phyloP scores from a whole-genome alignment of 1,284 basidiomycete genomes.

The Veloboletus limbatus region DNA sequence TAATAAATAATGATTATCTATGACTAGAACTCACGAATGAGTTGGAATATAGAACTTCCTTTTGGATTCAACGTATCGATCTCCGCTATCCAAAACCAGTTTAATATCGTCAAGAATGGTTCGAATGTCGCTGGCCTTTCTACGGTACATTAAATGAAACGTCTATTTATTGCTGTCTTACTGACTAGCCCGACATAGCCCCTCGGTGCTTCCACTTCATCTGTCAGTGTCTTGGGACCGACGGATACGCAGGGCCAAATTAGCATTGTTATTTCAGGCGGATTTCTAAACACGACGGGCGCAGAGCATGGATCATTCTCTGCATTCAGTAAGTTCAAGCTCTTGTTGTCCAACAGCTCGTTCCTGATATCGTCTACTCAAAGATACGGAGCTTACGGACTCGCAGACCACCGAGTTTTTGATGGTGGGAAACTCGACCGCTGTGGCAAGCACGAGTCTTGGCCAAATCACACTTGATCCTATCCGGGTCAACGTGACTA shows the following conservation, averaged over 20 bases:
- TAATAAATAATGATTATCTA: conserved; percentile 27
- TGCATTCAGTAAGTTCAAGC: conserved; percentile 48
- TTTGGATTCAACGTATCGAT: conserved; percentile 77
- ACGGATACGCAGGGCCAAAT: conserved; percentile 66
- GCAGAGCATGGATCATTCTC: conserved; percentile 52
- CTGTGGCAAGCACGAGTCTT: conserved; percentile 65
- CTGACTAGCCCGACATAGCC: conserved; percentile 40
- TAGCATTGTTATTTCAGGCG: conserved; percentile 60
- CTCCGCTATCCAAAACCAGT: conserved; percentile 63
- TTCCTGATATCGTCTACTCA: conserved; percentile 3
- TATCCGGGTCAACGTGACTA: conserved; percentile 75
- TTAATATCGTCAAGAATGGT: conserved; percentile 57
- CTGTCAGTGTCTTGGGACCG: conserved; percentile 48
- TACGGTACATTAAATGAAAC: conserved; percentile 42
- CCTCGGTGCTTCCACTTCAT: conserved; percentile 56
- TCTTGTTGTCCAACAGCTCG: not conserved
- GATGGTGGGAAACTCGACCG: conserved; percentile 61
- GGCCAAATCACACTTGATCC: conserved; percentile 70
- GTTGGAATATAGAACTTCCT: conserved; percentile 50
- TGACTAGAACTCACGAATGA: conserved; percentile 1
- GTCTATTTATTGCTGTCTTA: not conserved
- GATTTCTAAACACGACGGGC: conserved; percentile 51
- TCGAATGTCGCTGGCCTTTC: conserved; percentile 51
- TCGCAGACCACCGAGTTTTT: conserved; percentile 48
- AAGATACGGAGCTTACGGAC: conserved; percentile 54